Conservation (phyloP, 305 asterid species). For the Plantago rigida region DNA sequence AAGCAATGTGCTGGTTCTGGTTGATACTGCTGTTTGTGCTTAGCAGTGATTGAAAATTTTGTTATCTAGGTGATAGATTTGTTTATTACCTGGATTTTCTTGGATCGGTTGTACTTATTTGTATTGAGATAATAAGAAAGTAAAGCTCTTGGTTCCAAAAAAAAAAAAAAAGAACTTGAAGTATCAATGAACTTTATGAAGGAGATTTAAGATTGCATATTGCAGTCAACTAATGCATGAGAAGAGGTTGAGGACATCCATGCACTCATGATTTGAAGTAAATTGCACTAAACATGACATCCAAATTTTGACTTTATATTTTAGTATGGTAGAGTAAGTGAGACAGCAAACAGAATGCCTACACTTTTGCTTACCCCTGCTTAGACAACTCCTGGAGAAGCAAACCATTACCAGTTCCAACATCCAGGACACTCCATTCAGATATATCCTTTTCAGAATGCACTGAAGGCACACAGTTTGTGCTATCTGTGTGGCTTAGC, state of each 20-base stretch:
- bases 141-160: too few species aligned
- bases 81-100: too few species aligned
- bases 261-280: not conserved
- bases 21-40: too few species aligned
- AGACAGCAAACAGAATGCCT: constrained; percentile 21
- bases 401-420: constrained; percentile 95
- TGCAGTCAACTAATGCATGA: not conserved
- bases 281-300: not conserved
- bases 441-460: constrained; percentile 47
- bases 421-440: constrained; percentile 78
- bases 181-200: too few species aligned
- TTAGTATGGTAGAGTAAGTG: not conserved
- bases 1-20: too few species aligned
- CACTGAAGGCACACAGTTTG: constrained; percentile 41
- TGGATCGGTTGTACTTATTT: too few species aligned
- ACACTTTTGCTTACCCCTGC: constrained; percentile 67
- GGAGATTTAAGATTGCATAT: too few species aligned
- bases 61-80: too few species aligned
- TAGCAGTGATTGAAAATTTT: too few species aligned
- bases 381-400: constrained; percentile 92
- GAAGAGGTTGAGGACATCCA: not conserved
- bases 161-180: too few species aligned
- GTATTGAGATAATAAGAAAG: too few species aligned
- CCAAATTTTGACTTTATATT: constrained; percentile 2
- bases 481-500: constrained; percentile 48